Base-by-base conservation (phyloP, 352 stramenopile genomes). In the Globisporangium nunn region DNA sequence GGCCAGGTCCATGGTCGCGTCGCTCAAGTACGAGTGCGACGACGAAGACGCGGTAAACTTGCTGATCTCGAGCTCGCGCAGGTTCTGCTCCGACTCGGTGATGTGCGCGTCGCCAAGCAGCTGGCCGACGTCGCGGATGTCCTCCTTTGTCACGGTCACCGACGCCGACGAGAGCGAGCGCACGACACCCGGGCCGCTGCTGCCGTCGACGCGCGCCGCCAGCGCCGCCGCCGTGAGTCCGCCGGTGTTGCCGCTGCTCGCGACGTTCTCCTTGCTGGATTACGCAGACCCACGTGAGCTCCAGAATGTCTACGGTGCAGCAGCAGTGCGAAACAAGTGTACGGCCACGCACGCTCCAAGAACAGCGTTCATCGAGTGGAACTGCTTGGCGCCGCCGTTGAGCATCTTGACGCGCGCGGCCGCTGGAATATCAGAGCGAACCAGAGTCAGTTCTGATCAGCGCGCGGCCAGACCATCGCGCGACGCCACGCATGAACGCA, bases 51-150 rank as follows among this genome's bases (percentile, higher is more conserved):
- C 10, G 41, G 28, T 46, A 52, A 87, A 88, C 54, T 82, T 83
- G 64, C 75, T 89, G 43, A 89, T 85, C 61, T 93, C 82, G 11
- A 93, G 70, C 63, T 87, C 72, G 31, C 80, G 79, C 61, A 93
- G 44, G 44, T 89, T 89, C 62, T 80, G 58, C 58, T 93, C 82
- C 56, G 79, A 90, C 52, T 93, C 80, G 62, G 67, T 72, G 58
- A 93, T 93, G 66, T 90, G 82, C 41, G 82, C 82, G 57, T 88
- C 87, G 62, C 75, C 84, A 6, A 93, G 59, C 53, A 90, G 52
- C 4, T 71, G 60, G 4, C 76, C 74, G n/a, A 93, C 68, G 45
- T 79, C 65, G 49, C 73, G 79, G 45, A 93, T 90, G 67, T 93
- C 82, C 62, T 93, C 82, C 60, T 87, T 89, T 43, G 78, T 89